phyloP scores from a whole-genome alignment of 1,139 yeast species.

The Blastobotrys indianensis region DNA sequence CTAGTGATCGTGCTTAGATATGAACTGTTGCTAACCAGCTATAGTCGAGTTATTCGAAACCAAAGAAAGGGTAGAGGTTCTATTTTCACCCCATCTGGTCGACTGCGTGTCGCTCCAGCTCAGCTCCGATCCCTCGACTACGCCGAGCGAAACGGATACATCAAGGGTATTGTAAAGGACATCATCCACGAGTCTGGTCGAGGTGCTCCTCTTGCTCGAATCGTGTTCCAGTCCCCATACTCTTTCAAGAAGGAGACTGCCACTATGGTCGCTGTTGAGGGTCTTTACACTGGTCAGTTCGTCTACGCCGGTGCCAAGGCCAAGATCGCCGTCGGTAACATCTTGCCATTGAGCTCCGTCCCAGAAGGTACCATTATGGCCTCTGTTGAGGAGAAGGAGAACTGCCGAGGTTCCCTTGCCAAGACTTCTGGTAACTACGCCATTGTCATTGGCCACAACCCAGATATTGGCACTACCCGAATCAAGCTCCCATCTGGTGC shows the following conservation, averaged over 20 bases:
- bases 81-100: slow-evolving; percentile 99
- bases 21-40: too few relatives aligned
- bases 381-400: slow-evolving; percentile 98
- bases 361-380: slow-evolving; percentile 99
- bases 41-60: slow-evolving; percentile 98
- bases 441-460: slow-evolving; percentile 98
- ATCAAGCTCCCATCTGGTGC: slow-evolving; percentile 99
- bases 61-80: slow-evolving; percentile 99
- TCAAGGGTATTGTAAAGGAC: slow-evolving; percentile 98
- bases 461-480: slow-evolving; percentile 98
- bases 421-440: slow-evolving; percentile 99
- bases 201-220: slow-evolving; percentile 99
- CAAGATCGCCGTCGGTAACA: slow-evolving; percentile 94
- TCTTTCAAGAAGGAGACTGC: slow-evolving; percentile 95
- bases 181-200: slow-evolving; percentile 99
- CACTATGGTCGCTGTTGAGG: slow-evolving; percentile 98
- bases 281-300: slow-evolving; percentile 99
- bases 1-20: too few relatives aligned
- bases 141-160: slow-evolving; percentile 99
- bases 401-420: slow-evolving; percentile 99
- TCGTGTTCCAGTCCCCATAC: slow-evolving; percentile 99
- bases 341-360: slow-evolving; percentile 91
- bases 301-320: slow-evolving; percentile 99
- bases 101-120: slow-evolving; percentile 99
- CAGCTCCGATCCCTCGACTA: slow-evolving; percentile 98